Evolutionary conservation across 1,284 basidiomycete genomes (phyloP).

Genomic region (Caloboletus inedulis): DNA sequence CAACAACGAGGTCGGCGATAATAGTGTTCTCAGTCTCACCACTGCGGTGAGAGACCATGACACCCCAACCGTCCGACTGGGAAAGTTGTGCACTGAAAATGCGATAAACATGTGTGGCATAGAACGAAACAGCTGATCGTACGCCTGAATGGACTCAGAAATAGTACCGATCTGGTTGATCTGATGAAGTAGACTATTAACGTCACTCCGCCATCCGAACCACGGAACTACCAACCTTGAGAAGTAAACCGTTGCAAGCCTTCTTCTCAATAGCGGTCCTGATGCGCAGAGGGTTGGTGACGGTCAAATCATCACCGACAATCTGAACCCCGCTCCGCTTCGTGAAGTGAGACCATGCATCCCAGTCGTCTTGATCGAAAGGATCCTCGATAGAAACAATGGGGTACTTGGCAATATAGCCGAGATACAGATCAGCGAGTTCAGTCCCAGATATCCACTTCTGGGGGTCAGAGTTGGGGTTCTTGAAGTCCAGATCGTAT

Average conservation of each 20-base stretch:
- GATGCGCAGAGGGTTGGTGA: constrained; percentile 98
- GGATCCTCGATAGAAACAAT: constrained; percentile 98
- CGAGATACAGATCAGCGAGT: constrained; percentile 92
- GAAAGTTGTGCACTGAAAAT: constrained; percentile 82
- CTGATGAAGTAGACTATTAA: constrained; percentile 30
- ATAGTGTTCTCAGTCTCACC: constrained; percentile 97
- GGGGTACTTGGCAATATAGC: constrained; percentile 88
- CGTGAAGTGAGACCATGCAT: constrained; percentile 95
- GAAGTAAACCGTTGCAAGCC: constrained; percentile 97
- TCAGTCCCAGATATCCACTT: constrained; percentile 94
- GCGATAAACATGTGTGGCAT: not conserved
- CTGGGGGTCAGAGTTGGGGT: constrained; percentile 96
- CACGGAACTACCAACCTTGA: constrained; percentile 64
- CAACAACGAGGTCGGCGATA: constrained; percentile 96
- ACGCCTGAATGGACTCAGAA: constrained; percentile 97
- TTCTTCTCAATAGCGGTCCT: constrained; percentile 99
- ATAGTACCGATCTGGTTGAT: constrained; percentile 99
- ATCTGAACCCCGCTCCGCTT: constrained; percentile 78
- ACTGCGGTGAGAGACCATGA: constrained; percentile 99
- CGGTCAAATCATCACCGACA: constrained; percentile 97
- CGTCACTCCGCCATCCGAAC: not conserved
- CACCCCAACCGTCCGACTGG: constrained; percentile 96
- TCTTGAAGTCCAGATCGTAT: constrained; percentile 99
- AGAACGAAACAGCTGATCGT: constrained; percentile 32
- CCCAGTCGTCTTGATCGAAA: constrained; percentile 99